Percentiles rank a stretch among this genome's conserved stretches.
These are phyloP conservation scores for Ogataea siamensis DNA, from an alignment of 805 yeast species.

Conservation along the genomic window DNA sequence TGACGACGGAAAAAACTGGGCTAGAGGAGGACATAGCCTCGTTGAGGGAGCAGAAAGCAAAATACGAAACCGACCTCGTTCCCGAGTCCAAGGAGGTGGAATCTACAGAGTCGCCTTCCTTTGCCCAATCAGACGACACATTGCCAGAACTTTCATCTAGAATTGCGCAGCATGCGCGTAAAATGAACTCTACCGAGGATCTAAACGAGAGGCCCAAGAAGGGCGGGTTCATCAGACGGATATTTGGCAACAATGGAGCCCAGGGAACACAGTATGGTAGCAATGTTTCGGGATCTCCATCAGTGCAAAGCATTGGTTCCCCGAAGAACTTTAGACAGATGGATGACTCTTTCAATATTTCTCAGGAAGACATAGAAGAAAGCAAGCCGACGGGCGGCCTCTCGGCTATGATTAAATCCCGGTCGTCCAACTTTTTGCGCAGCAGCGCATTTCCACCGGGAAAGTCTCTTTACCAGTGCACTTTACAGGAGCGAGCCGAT, in stretches of 20 bases:
- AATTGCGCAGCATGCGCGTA: not conserved
- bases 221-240: constrained; percentile 30
- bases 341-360: constrained; percentile 23
- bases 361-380: constrained; percentile 12
- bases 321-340: constrained; percentile 34
- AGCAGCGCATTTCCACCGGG: constrained; percentile 17
- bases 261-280: constrained; percentile 2
- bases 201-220: constrained; percentile 22
- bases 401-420: constrained; percentile 39
- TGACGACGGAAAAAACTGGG: constrained; percentile 46
- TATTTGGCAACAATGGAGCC: constrained; percentile 26
- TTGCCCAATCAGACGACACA: constrained; percentile 13
- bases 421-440: constrained; percentile 46
- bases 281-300: constrained; percentile 17
- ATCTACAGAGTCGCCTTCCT: constrained; percentile 10
- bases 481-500: constrained; percentile 61
- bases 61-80: constrained; percentile 9
- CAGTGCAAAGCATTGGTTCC: constrained; percentile 28
- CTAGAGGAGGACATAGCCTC: constrained; percentile 45
- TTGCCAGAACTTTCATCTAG: constrained; percentile 6
- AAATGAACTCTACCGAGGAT: constrained; percentile 16
- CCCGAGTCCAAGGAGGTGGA: constrained; percentile 12
- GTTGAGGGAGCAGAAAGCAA: constrained; percentile 17
- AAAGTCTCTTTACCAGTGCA: constrained; percentile 39
- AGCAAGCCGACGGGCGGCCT: constrained; percentile 13